Evolutionary conservation across 139 green algal species (phyloP), one percentile per base, ranked within the genome.

Genomic region (Yamagishiella unicocca): DNA sequence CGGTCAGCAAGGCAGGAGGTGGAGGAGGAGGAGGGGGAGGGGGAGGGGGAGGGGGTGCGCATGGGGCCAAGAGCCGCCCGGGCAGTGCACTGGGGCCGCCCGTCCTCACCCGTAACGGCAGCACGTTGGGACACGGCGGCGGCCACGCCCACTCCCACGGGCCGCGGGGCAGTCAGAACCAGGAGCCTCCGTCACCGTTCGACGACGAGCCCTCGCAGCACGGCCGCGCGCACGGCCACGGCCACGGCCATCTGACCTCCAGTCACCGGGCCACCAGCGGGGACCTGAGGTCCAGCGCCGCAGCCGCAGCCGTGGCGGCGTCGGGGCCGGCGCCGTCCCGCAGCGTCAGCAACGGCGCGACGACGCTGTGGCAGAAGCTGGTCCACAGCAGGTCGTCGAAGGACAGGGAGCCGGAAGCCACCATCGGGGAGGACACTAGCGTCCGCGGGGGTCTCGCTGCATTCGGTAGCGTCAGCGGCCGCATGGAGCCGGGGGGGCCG

Each of bases 311-410:
- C 72, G 24, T n/a, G 62, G 33, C 66, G 31, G 33, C 66, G 66
- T 10, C 14, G 37, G 66, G 14, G 31, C 66, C n/a, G 66, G 33
- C 66, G 7, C 66, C 66, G 66, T 58, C 70, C 29, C 70, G 70
- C 25, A 33, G 31, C 66, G 31, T 33, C 38, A 78, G 72, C 37
- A 67, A 38, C 76, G 76, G 76, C 33, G 33, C 38, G 3, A 25
- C 76, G 54, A 22, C 24, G 21, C 77, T 84, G 22, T 64, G 43
- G 54, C 77, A 84, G 21, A 67, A 67, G 37, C 37, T 84, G 54
- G 12, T 83, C 4, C 61, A 58, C 21, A 53, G 37, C 35, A 38
- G 61, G 14, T 53, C 31, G 5, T 14, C 2, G 27, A 84, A 58
- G 40, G 77, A 50, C 55, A 29, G 22, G 22, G 31, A 54, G 17